Evolutionary conservation across 2,329 filamentous ascomycete species (phyloP), one percentile per base, ranked within the genome.

Genomic region (Clonostachys solani): DNA sequence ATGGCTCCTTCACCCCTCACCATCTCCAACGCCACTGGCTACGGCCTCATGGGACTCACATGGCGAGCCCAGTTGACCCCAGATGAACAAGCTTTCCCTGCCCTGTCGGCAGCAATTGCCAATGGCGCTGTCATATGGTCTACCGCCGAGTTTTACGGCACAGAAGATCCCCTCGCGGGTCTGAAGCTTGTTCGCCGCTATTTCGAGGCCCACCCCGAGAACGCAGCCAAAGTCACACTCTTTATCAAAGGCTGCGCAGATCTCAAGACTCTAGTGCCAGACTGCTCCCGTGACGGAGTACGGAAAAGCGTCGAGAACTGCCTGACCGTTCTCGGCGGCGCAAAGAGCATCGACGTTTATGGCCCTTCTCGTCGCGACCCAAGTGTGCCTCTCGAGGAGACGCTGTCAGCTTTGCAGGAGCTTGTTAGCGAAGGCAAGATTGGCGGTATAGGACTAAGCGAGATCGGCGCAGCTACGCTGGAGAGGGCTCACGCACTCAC

Each of bases 61-160:
- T 29, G 23, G 23, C 8, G 23, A 29, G 23, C 23, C 23, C 23
- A 29, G 9, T 8, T 29, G 23, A 29, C 23, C 23, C 23, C 23
- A 10, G 23, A 29, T 29, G 23, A 4, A 10, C 23, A 29, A 29
- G 23, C 23, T 29, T 29, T 29, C 8, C 23, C 23, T 29, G 23
- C 23, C 9, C 8, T 29, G 23, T 29, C 23, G 3, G 71, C 75
- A 35, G 65, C 79, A 12, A 62, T 83, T 15, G 57, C 60, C 9
- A 52, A 56, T 5, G 66, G 71, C 46, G 65, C 64, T 55, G 68
- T 63, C 56, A 43, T 37, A 15, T 16, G 40, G 16, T 43, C 43
- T 54, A 80, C 68, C 29, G 80, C 75, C 52, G 78, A 84, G 56
- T 74, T 84, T 58, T 87, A 86, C 61, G 83, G 83, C 29, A 63